Evolutionary conservation across 2,329 filamentous ascomycete genomes (phyloP).

Genomic region (Dothidotthia symphoricarpi): DNA sequence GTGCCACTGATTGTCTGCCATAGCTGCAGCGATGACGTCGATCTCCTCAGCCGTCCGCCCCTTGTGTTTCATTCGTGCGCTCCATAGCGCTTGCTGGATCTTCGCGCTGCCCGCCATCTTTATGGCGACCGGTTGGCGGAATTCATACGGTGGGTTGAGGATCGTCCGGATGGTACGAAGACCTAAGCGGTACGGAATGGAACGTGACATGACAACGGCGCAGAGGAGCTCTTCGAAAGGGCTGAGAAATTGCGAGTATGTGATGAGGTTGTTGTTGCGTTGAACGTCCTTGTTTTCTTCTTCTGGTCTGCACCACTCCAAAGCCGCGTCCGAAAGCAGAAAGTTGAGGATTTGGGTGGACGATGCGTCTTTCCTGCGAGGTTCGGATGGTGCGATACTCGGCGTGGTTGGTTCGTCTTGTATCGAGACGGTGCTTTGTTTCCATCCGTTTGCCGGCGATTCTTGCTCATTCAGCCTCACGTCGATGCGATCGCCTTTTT

Average conservation of each 20-base stretch:
- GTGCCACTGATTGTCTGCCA: conserved; percentile 30
- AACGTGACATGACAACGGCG: conserved; percentile 46
- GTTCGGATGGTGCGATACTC: no score
- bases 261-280: conserved; percentile 23
- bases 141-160: conserved; percentile 46
- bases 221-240: conserved; percentile 49
- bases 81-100: conserved; percentile 41
- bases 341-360: conserved; percentile 32
- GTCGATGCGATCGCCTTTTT: not conserved
- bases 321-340: conserved; percentile 30
- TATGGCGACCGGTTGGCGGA: conserved; percentile 36
- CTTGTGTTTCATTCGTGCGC: conserved; percentile 48
- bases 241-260: conserved; percentile 36
- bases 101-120: conserved; percentile 41
- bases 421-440: no score
- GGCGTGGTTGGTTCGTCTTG: no score
- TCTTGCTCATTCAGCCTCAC: no score
- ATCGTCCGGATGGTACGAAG: conserved; percentile 47
- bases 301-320: conserved; percentile 33
- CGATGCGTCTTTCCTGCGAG: conserved; percentile 3
- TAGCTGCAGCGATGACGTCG: conserved; percentile 31
- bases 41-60: conserved; percentile 48
- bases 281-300: conserved; percentile 35
- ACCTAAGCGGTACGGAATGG: conserved; percentile 47
- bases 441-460: no score